These are phyloP conservation scores for Saccharomycopsis babjevae DNA, from an alignment of 805 yeast species.

Conservation along the genomic window DNA sequence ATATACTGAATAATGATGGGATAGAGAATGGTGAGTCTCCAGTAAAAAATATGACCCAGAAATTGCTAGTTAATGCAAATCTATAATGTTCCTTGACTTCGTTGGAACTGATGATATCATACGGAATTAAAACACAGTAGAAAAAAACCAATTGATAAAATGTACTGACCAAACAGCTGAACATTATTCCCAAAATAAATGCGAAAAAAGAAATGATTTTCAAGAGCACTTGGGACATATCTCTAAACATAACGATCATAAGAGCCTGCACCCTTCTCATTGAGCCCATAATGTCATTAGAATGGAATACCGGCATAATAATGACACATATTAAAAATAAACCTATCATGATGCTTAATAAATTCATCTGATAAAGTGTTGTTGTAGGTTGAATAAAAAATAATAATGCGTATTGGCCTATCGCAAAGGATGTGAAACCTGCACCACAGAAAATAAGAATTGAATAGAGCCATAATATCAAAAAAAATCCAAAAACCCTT, in stretches of 20 bases:
- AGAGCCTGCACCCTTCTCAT: constrained; percentile 10
- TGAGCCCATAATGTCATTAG: constrained; percentile 15
- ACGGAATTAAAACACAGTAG: not conserved
- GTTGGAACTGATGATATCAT: not conserved
- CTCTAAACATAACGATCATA: not conserved
- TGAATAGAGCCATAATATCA: constrained; percentile 40
- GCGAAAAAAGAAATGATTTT: not conserved
- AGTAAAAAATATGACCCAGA: not conserved
- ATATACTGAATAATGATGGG: not conserved
- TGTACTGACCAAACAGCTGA: not conserved
- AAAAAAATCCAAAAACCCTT: constrained; percentile 43
- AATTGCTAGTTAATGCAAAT: not conserved
- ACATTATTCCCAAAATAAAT: not conserved
- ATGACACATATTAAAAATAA: constrained; percentile 20
- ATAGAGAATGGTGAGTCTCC: not conserved
- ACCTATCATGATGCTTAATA: constrained; percentile 12
- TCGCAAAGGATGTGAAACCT: constrained; percentile 18
- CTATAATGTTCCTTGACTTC: not conserved
- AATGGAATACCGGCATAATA: constrained; percentile 18
- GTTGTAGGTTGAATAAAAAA: not conserved
- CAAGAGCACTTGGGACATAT: not conserved
- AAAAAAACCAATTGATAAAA: not conserved
- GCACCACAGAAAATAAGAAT: constrained; percentile 25
- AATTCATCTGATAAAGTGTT: not conserved
- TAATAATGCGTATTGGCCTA: constrained; percentile 21